These are phyloP conservation scores for Chrysanthemum seticuspe DNA, from an alignment of 129 eudicot species.

Conservation along the genomic window DNA sequence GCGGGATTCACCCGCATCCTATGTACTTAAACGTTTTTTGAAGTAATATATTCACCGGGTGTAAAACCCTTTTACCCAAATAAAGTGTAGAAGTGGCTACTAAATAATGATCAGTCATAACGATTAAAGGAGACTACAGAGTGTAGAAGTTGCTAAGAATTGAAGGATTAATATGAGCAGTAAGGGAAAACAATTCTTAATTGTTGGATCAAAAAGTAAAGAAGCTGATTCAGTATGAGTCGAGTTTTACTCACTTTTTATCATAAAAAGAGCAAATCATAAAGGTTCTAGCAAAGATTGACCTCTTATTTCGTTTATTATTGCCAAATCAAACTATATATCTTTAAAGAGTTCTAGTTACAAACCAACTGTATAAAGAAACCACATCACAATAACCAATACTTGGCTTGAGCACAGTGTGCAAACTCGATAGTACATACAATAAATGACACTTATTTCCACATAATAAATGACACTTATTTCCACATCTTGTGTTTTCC, in stretches of 20 bases:
- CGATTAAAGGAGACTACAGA: not conserved
- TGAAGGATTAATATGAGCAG: not conserved
- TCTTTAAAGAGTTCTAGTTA: not conserved
- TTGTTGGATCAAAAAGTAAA: too few species aligned
- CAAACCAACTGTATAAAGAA: not conserved
- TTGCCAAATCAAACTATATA: not conserved
- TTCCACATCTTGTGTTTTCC: constrained; percentile 40
- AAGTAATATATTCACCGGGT: too few species aligned
- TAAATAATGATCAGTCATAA: not conserved
- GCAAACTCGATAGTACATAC: not conserved
- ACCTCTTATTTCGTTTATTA: constrained; percentile 13
- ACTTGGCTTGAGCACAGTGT: not conserved
- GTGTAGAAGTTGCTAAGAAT: not conserved
- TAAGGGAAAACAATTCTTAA: too few species aligned
- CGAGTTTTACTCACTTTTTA: too few species aligned
- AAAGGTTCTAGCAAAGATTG: constrained; percentile 10
- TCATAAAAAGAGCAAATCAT: not conserved
- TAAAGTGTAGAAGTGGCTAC: not conserved
- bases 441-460: constrained; percentile 27
- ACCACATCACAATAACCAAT: not conserved
- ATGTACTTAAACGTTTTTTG: too few species aligned
- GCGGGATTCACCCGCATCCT: too few species aligned
- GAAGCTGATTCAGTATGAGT: too few species aligned
- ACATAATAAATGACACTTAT: constrained; percentile 19
- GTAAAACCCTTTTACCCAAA: too few species aligned